These are phyloP conservation scores for Arxiozyma slooffiae DNA, from an alignment of 1,139 yeast species.

Conservation along the genomic window DNA sequence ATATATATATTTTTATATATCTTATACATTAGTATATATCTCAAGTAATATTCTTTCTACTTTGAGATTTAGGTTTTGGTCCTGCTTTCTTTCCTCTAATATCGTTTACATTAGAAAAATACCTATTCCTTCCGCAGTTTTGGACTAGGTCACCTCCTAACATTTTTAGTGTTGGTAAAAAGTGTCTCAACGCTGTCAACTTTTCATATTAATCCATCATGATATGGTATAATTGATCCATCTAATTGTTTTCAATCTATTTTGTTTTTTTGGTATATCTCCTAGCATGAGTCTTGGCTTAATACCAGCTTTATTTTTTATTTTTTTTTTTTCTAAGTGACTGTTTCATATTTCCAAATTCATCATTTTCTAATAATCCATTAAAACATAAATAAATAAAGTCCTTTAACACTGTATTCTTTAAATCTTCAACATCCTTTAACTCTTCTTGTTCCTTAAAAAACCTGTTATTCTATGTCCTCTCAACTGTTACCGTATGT, in stretches of 20 bases:
- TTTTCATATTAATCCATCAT: background rate
- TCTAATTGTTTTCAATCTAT: background rate
- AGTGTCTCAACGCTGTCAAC: background rate
- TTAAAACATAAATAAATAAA: background rate
- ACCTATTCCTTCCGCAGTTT: background rate
- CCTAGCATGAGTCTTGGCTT: background rate
- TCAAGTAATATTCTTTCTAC: background rate
- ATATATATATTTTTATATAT: too few species aligned
- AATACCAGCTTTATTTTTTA: background rate
- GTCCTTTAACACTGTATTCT: slow-evolving; percentile 7
- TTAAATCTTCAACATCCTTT: slow-evolving; percentile 31
- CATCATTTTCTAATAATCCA: background rate
- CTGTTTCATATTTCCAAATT: background rate
- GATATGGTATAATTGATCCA: background rate
- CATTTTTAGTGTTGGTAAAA: background rate
- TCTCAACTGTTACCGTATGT: slow-evolving; percentile 11
- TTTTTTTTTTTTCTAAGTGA: background rate
- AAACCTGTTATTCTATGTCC: slow-evolving; percentile 27
- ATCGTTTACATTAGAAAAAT: background rate
- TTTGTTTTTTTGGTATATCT: background rate
- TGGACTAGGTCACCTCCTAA: background rate
- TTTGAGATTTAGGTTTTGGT: background rate
- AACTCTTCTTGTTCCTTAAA: slow-evolving; percentile 26
- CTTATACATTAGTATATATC: background rate
- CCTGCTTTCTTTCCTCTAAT: background rate